Evolutionary conservation across 805 yeast species (phyloP), one percentile per base, ranked within the genome.

Genomic region (Lachancea lanzarotensis): DNA sequence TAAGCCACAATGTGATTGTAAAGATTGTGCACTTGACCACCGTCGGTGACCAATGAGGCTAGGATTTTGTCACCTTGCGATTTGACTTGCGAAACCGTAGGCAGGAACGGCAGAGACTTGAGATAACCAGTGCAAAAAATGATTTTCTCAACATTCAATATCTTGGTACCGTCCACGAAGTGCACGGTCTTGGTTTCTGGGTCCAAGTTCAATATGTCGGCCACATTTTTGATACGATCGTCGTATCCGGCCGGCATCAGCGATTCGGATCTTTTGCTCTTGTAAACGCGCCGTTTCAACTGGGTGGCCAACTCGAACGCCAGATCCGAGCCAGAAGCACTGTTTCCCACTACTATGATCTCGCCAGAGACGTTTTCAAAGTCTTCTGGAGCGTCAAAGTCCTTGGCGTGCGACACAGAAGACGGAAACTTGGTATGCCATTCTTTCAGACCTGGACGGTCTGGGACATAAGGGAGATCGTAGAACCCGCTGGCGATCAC

Each of bases 121-220:
- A 78, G 67, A 60, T 84, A 86, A 1, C 95, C 95, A 0, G 95
- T 85, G 40, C 86, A 84, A 58, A 81, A 83, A 9, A 85, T 66
- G 11, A 86, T 66, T 19, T 57, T 55, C 49, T 84, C 90, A 31
- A 84, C 74, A 31, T 68, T 69, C 1, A 53, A 52, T 2, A 81
- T 46, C 8, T 53, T 59, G 2, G 61, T 52, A 2, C 83, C 88
- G 50, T 78, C 78, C 3, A 52, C 68, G 46, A 81, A 75, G 9
- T 60, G 54, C 1, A 80, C 72, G 0, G 68, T 54, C 38, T 66
- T 63, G 1, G 67, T 61, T 1, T 58, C 65, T 5, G 69, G 52
- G 33, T 72, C 69, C 44, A 76, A 69, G 5, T 48, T 42, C 10
- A 55, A 61, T 37, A 76, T 58, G 44, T 77, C 79, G 1, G 71